Base-by-base conservation (phyloP, 1,284 basidiomycete genomes). In the Ganoderma multipileum region DNA sequence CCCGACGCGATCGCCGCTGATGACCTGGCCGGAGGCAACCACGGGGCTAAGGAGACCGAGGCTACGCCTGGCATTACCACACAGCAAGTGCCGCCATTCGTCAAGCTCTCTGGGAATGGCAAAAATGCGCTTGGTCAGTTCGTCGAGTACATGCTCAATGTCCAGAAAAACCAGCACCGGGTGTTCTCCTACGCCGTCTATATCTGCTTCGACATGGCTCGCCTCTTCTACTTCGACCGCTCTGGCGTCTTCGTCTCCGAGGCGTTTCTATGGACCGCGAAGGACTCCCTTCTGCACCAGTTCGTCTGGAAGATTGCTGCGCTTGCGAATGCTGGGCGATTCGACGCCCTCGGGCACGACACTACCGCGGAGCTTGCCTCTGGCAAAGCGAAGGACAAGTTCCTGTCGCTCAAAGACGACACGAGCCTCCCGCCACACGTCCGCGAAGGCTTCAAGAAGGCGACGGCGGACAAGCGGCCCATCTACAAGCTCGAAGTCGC, bases 281-380 rank as follows among this genome's bases (percentile, higher is more conserved):
- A 30, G 20, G 12, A 23, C 18, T 50, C 57, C 0, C 44, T 63
- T 8, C 57, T 72, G 41, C 66, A 64, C 39, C 20, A 16, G 4
- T 72, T 70, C 59, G n/a, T 72, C 50, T 70, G 66, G 66, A 67
- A 65, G 60, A 8, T 68, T 38, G 65, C 66, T 9, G 23, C 67
- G 33, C 61, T 72, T 54, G 36, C 28, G 12, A 38, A 36, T 5
- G 54, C 30, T 1, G 30, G 30, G 20, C 16, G 33, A 30, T n/a
- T 36, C 30, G 58, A 11, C 2, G 39, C 65, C 36, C 66, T 72
- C 2, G 74, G 74, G 3, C 69, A 58, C 63, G 73, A 75, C 47
- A 65, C 71, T 3, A 71, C 65, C 16, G 65, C 61, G 28, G 26
- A 11, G 30, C 58, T 54, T 7, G 42, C 55, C 2, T 20, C 33